Evolutionary conservation across 2,329 filamentous ascomycete genomes (phyloP), one percentile per base, ranked within the genome.

Genomic region (Pezicula rhizophila): DNA sequence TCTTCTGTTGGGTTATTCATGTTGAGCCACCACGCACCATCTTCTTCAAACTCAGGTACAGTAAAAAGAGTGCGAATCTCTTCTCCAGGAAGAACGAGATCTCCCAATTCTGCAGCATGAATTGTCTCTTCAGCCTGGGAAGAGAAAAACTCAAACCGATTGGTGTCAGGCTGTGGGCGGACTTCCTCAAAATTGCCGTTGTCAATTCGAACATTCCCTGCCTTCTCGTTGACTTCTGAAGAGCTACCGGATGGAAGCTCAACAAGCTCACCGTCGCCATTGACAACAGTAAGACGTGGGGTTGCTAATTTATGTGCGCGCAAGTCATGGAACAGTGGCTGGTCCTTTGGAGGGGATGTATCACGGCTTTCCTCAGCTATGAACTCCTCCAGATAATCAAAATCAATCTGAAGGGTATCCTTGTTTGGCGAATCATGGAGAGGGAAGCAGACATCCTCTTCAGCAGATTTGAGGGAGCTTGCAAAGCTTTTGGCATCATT

Each of bases 21-120:
- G 62, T 99, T 95, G 45, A 99, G 77, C 93, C 93, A 99, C 91
- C 92, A 99, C n/a, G 96, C 91, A 60, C 92, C 92, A 52, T 82
- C 79, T 26, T 77, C 76, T 46, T 76, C 77, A 31, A 82, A 77
- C 2, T 76, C 75, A 31, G 81, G 81, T 31, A 84, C 72, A 28
- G 75, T 73, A 64, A 99, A 99, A 10, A 99, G 80, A 49, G 90
- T 89, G 28, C 89, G 85, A 60, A 97, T 87, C 50, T 86, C 87
- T 66, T 96, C 93, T 8, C 90, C 92, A 2, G 91, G 90, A 49
- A 96, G 82, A 4, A 96, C 79, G 8, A 96, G 78, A 59, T 91
- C 92, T 17, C 89, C 89, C 54, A 99, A 79, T 59, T 95, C 89
- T 1, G 87, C 80, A 14, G 92, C 89, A 64, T 96, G 91, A 52